Base-by-base conservation (phyloP, 208 protist species). In the Trypanosoma platydactyli region DNA sequence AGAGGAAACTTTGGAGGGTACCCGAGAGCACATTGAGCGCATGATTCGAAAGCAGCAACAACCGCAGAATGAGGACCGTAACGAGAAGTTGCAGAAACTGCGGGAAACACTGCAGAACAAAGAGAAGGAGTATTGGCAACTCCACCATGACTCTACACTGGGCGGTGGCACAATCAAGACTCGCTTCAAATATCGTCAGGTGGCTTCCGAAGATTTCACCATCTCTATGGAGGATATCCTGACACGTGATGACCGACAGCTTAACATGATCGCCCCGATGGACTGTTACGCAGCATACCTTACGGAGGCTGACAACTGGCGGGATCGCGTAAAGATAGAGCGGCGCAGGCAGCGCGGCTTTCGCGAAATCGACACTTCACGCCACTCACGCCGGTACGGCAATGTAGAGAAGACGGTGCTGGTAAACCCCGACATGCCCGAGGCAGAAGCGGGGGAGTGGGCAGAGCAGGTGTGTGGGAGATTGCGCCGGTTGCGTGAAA, bases 231-330 rank as follows among this genome's bases (percentile, higher is more conserved):
- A 96, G 64, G 89, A 97, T 33, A 94, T 97, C 40, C 81, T 97
- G 25, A 71, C 83, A 4, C 71, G 79, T 12, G 92, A 97, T 79
- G 92, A 97, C 54, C 86, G 92, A 0, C 88, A 93, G 65, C 83
- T 97, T 29, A 97, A 97, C 75, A 92, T 94, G 81, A 85, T 97
- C 45, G 92, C 86, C 24, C 92, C 92, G n/a, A 87, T 97, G 83
- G 85, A 78, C 59, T 97, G 89, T 76, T 97, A 97, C 70, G 89
- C 92, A 1, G 84, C 92, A 0, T 97, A 96, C 77, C 75, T 91
- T 3, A 74, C 84, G 52, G 73, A 80, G 55, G 64, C 66, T 0
- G 80, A 64, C 46, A 96, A 96, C 75, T 38, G 64, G 57, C 77
- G 85, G 7, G 90, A 96, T 75, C 80, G 85, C 20, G 62, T 66